Percentiles rank a stretch among this genome's conserved stretches.
These are phyloP conservation scores for Sordariomycetes sp. DNA, from an alignment of 2,329 filamentous ascomycete genomes.

Conservation along the genomic window DNA sequence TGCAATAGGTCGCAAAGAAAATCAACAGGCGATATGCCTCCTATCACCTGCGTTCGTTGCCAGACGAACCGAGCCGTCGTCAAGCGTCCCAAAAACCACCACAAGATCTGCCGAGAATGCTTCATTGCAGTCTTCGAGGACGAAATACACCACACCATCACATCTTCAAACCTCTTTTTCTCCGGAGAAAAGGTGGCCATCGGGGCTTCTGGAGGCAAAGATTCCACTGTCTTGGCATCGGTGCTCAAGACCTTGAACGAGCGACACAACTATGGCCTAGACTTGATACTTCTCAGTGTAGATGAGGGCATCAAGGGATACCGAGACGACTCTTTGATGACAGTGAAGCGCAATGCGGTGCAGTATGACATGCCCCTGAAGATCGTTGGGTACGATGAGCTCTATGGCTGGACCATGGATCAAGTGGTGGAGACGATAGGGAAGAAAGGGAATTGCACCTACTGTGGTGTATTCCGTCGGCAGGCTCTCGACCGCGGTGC, in stretches of 20 bases:
- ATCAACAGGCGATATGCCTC: constrained; percentile 53
- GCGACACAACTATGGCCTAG: constrained; percentile 74
- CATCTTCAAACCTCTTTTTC: constrained; percentile 68
- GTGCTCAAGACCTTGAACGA: constrained; percentile 93
- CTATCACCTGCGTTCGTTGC: constrained; percentile 68
- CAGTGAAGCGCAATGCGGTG: constrained; percentile 84
- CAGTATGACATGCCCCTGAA: constrained; percentile 89
- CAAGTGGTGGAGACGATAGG: constrained; percentile 93
- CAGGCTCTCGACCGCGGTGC: constrained; percentile 92
- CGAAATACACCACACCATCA: constrained; percentile 90
- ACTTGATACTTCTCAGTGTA: constrained; percentile 81
- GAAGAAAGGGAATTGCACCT: constrained; percentile 98
- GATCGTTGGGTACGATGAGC: constrained; percentile 84
- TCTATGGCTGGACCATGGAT: constrained; percentile 99
- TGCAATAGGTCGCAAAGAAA: neutral
- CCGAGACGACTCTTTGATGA: constrained; percentile 90
- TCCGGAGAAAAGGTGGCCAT: constrained; percentile 85
- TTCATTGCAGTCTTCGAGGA: constrained; percentile 84
- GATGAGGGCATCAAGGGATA: constrained; percentile 98
- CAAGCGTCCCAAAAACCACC: constrained; percentile 87
- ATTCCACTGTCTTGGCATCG: constrained; percentile 90
- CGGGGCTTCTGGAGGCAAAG: constrained; percentile 93
- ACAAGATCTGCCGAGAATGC: constrained; percentile 85
- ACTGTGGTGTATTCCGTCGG: constrained; percentile 91
- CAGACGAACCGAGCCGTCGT: constrained; percentile 72